Conservation (phyloP, 805 yeast genomes). For the Candida stauntonica region DNA sequence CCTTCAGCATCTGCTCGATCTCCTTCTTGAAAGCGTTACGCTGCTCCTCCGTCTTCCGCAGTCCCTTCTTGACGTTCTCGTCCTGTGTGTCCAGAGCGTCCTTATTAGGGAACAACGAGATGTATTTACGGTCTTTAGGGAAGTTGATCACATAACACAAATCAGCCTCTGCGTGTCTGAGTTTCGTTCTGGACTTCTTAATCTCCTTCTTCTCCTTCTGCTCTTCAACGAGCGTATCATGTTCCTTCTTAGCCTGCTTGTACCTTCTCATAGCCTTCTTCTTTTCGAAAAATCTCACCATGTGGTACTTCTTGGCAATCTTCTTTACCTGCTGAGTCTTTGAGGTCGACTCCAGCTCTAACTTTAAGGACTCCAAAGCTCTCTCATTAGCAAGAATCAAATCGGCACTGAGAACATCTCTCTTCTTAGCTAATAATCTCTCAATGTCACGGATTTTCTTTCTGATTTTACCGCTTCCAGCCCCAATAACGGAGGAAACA, state of each 20-base stretch:
- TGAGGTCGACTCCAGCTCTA: slow-evolving; percentile 51
- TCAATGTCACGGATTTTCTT: slow-evolving; percentile 85
- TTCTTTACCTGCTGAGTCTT: slow-evolving; percentile 42
- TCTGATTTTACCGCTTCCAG: slow-evolving; percentile 54
- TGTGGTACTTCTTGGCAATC: slow-evolving; percentile 74
- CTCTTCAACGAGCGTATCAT: slow-evolving; percentile 25
- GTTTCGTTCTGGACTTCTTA: slow-evolving; percentile 45
- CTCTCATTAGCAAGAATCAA: slow-evolving; percentile 70
- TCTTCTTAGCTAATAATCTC: slow-evolving; percentile 53
- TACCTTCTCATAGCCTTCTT: slow-evolving; percentile 77
- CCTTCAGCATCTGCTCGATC: slow-evolving; percentile 47
- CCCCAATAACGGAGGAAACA: slow-evolving; percentile 32
- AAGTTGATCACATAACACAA: slow-evolving; percentile 70
- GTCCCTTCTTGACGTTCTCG: slow-evolving; percentile 32
- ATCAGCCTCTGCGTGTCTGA: slow-evolving; percentile 60
- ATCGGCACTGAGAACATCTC: slow-evolving; percentile 58
- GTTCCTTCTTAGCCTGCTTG: slow-evolving; percentile 40
- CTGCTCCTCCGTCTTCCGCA: slow-evolving; percentile 38
- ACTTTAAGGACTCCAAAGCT: slow-evolving; percentile 58
- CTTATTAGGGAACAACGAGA: slow-evolving; percentile 65
- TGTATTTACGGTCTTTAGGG: slow-evolving; percentile 77
- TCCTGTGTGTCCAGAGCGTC: slow-evolving; percentile 25
- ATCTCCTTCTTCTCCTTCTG: slow-evolving; percentile 36
- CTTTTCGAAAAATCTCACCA: slow-evolving; percentile 87
- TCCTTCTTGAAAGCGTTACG: slow-evolving; percentile 47